Evolutionary conservation across 805 yeast genomes (phyloP).

Genomic region (Suhomyces tanzawaensis): DNA sequence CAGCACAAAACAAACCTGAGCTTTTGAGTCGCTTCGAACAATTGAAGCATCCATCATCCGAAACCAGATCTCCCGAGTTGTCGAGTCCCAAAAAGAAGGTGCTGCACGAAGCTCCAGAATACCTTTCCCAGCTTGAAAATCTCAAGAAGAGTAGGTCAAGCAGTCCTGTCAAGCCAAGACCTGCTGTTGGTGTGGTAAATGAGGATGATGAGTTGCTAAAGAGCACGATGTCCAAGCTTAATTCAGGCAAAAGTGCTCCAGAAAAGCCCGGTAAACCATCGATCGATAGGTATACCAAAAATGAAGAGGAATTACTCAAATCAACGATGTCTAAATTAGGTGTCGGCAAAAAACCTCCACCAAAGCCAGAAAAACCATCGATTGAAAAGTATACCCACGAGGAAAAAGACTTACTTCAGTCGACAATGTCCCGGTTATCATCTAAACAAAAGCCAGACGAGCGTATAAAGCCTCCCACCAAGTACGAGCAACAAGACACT

Average conservation of each 20-base stretch:
- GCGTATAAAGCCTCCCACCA: constrained; percentile 4
- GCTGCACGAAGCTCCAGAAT: constrained; percentile 4
- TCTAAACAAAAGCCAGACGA: constrained; percentile 8
- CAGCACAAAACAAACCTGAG: constrained; percentile 11
- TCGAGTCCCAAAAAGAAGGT: background rate
- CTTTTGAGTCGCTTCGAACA: constrained; percentile 11
- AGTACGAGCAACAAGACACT: constrained; percentile 22
- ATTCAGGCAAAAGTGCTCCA: constrained; percentile 3
- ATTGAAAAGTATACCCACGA: constrained; percentile 12
- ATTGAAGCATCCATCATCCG: constrained; percentile 8
- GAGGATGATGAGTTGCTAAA: constrained; percentile 5
- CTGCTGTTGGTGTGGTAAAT: background rate
- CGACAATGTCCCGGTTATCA: constrained; percentile 14
- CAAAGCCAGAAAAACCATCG: constrained; percentile 14
- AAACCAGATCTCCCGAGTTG: background rate
- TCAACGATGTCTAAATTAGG: constrained; percentile 13
- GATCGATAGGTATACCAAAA: constrained; percentile 9
- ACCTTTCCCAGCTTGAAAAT: constrained; percentile 5
- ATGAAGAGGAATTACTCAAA: constrained; percentile 17
- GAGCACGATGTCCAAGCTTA: constrained; percentile 1
- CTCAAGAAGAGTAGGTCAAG: background rate
- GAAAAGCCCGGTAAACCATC: constrained; percentile 20
- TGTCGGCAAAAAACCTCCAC: constrained; percentile 3
- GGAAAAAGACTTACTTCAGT: constrained; percentile 17
- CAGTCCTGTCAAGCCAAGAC: background rate